A percentile compares a stretch with the other conserved stretches of the same genome.
phyloP scores from a whole-genome alignment of 345 rosid genomes.

The Angophora floribunda region DNA sequence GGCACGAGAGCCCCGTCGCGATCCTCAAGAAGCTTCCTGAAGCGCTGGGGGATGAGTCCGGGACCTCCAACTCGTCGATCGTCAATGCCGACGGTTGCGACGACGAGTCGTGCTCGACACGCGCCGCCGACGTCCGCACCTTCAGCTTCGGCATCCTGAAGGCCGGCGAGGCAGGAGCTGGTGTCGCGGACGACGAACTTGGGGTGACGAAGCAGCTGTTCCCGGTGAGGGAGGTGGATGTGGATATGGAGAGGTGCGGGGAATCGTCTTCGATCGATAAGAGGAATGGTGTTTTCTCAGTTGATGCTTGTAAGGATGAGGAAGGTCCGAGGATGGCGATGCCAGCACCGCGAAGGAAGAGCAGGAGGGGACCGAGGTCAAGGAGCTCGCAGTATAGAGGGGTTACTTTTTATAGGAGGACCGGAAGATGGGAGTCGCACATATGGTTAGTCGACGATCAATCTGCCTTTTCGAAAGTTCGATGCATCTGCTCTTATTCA shows the following conservation, averaged over 20 bases:
- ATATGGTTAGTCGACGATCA: conserved; percentile 43
- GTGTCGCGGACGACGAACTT: conserved; percentile 3
- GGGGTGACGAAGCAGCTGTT: conserved; percentile 54
- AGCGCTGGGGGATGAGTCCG: conserved; percentile 41
- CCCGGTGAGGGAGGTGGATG: conserved; percentile 19
- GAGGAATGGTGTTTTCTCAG: conserved; percentile 45
- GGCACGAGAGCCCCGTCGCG: conserved; percentile 9
- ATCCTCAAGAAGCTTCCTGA: conserved; percentile 13
- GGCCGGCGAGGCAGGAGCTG: conserved; percentile 16
- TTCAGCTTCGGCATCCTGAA: conserved; percentile 66
- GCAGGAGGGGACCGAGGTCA: conserved; percentile 96
- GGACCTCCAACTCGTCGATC: conserved; percentile 75
- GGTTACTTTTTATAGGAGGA: conserved; percentile 92
- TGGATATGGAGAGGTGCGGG: conserved; percentile 1
- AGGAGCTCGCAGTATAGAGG: conserved; percentile 95
- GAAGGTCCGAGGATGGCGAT: conserved; percentile 23
- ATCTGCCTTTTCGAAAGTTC: not conserved
- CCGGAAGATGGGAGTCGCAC: conserved; percentile 99
- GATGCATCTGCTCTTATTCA: not conserved
- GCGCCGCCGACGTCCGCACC: conserved; percentile 16
- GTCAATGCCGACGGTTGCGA: conserved; percentile 68
- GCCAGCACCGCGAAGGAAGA: conserved; percentile 51
- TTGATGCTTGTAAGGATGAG: conserved; percentile 2
- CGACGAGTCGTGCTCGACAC: conserved; percentile 64
- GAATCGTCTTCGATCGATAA: conserved; percentile 19